phyloP scores from a whole-genome alignment of 2,329 filamentous ascomycete species.

The Neopestalotiopsis clavispora region DNA sequence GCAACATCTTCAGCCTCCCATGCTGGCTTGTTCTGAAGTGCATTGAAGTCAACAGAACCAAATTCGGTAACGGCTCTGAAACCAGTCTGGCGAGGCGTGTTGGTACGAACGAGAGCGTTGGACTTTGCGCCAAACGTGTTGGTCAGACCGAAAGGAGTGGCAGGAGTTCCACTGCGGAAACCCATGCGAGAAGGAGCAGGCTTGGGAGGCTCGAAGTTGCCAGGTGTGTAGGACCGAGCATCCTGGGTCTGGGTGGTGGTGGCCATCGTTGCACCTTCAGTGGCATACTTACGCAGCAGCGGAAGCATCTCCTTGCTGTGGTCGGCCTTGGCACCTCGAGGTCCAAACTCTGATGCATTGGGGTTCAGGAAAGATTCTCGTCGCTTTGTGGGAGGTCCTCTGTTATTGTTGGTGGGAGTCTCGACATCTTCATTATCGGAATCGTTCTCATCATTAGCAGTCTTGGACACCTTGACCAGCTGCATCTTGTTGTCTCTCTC shows the following conservation, averaged over 20 bases:
- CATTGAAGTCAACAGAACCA: constrained; percentile 10
- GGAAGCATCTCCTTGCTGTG: constrained; percentile 15
- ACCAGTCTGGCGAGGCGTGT: neutral
- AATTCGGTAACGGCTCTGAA: neutral
- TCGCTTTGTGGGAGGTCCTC: neutral
- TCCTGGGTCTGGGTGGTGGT: neutral
- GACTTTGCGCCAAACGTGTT: neutral
- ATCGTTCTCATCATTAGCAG: neutral
- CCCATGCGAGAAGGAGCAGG: neutral
- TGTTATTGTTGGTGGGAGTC: neutral
- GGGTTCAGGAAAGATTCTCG: constrained; percentile 6
- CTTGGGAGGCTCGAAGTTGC: neutral
- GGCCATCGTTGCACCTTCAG: neutral
- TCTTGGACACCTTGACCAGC: constrained; percentile 15
- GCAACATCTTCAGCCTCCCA: constrained; percentile 32
- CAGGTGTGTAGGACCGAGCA: neutral
- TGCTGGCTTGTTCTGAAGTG: constrained; percentile 27
- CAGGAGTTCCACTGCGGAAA: constrained; percentile 1
- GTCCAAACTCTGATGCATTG: constrained; percentile 1
- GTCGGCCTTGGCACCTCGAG: neutral
- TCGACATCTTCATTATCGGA: neutral
- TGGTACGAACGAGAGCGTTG: neutral
- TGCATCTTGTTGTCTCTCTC: constrained; percentile 19
- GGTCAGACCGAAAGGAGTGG: neutral
- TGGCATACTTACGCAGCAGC: constrained; percentile 15